Evolutionary conservation across 495 filamentous ascomycete genomes (phyloP), one percentile per base, ranked within the genome.

Genomic region (Aspergillus affinis): DNA sequence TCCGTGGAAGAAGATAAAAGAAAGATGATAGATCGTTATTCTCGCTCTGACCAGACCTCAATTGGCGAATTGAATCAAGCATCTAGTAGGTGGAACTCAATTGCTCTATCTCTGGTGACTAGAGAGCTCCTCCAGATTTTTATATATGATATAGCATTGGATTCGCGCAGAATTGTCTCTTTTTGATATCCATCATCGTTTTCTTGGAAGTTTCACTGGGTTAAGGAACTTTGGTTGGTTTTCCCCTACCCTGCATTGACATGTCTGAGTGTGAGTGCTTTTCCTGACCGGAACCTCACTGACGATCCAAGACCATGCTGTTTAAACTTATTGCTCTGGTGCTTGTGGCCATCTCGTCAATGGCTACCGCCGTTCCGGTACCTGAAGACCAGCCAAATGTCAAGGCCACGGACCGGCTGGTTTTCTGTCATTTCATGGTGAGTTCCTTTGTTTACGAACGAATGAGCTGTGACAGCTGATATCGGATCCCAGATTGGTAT

Each of bases 341-440:
- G 15, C 47, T 58, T 10, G 10, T 36, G 17, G 48, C 12, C 61
- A 18, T 19, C n/a, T 45, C 32, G 21, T 29, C 62, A 51, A 23
- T 54, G 32, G 46, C 46, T 18, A 18, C 51, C 41, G 54, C 48
- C 58, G 30, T 51, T 50, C 47, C 59, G 41, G 19, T 44, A n/a
- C 46, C 48, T 12, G 26, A 48, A 26, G 18, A 32, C 18, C 2
- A 15, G 13, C 44, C 49, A 18, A 53, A 52, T 48, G 26, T 51
- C 10, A 46, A 48, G 7, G 59, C 55, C n/a, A 47, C 44, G 17
- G 68, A 77, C 13, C 69, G 59, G 30, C 68, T 86, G 29, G 83
- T 86, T 6, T 86, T 87, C 64, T 76, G 73, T 58, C 84, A 86
- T 65, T 87, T 85, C 66, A 85, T 86, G 80, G 83, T 84, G 65